These are phyloP conservation scores for Aspergillus sojae DNA, from an alignment of 2,329 filamentous ascomycete genomes.

Conservation along the genomic window DNA sequence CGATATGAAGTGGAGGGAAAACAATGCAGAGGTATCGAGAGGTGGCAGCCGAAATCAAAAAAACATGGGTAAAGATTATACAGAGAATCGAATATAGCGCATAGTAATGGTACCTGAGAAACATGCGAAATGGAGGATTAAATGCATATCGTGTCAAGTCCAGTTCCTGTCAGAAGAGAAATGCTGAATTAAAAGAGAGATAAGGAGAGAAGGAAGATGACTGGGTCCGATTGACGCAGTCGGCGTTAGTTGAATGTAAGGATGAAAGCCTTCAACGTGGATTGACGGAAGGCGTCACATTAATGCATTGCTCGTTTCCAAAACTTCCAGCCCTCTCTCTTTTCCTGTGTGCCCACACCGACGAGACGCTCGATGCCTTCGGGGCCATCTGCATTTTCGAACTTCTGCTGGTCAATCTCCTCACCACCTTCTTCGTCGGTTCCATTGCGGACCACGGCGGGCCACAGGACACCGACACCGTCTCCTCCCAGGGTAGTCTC, in stretches of 20 bases:
- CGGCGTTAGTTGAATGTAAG: conserved; percentile 2
- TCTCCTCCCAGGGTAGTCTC: conserved; percentile 89
- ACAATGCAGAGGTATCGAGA: neutral
- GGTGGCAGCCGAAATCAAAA: neutral
- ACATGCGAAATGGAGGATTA: conserved; percentile 6
- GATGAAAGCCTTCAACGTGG: neutral
- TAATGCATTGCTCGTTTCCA: conserved; percentile 58
- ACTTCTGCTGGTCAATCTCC: conserved; percentile 89
- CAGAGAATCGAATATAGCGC: conserved; percentile 14
- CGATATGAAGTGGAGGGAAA: neutral
- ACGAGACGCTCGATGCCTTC: conserved; percentile 87
- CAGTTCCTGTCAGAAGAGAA: neutral
- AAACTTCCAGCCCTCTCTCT: conserved; percentile 82
- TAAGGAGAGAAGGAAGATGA: neutral
- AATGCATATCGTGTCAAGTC: conserved; percentile 12
- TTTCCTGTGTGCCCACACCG: conserved; percentile 71
- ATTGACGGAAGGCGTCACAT: neutral
- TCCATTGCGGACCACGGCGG: conserved; percentile 84
- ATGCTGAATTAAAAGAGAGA: neutral
- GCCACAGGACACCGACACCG: conserved; percentile 91
- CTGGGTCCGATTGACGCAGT: neutral
- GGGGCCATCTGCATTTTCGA: conserved; percentile 80
- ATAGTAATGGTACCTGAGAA: conserved; percentile 2
- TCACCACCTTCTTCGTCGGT: conserved; percentile 80
- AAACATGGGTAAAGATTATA: conserved; percentile 12